phyloP scores from a whole-genome alignment of 768 basidiomycete species.

The Amanita phalloides region DNA sequence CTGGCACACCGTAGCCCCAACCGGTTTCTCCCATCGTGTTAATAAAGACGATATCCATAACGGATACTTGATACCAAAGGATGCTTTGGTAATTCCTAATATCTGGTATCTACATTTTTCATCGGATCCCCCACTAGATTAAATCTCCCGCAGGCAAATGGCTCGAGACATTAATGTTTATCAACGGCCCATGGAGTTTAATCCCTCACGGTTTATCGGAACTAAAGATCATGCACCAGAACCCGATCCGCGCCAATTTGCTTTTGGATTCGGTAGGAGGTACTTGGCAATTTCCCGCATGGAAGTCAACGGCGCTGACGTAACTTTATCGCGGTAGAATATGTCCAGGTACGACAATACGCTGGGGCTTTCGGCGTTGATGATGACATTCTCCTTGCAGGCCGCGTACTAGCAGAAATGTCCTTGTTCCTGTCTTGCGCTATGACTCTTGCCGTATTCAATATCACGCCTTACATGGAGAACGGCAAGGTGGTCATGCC shows the following conservation, averaged over 20 bases:
- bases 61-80: constrained; percentile 36
- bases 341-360: too few relatives aligned
- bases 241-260: constrained; percentile 29
- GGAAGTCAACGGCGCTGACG: too few relatives aligned
- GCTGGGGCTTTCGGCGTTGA: too few relatives aligned
- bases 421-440: too few relatives aligned
- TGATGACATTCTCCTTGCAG: too few relatives aligned
- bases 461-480: too few relatives aligned
- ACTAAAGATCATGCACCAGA: constrained; percentile 24
- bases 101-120: constrained; percentile 2
- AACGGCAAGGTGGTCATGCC: too few relatives aligned
- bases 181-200: constrained; percentile 30
- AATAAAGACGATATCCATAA: constrained; percentile 31
- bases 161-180: constrained; percentile 30
- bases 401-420: too few relatives aligned
- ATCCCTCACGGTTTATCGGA: constrained; percentile 36
- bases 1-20: constrained; percentile 9
- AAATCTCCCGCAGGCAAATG: constrained; percentile 21
- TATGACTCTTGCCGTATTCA: too few relatives aligned
- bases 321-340: too few relatives aligned
- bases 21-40: constrained; percentile 20
- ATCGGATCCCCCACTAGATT: background rate
- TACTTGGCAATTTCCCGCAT: too few relatives aligned
- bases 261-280: constrained; percentile 32
- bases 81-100: constrained; percentile 16